Percentiles rank a stretch among this genome's conserved stretches.
Conservation (phyloP, 352 stramenopile species). For the Globisporangium paroecandrum region DNA sequence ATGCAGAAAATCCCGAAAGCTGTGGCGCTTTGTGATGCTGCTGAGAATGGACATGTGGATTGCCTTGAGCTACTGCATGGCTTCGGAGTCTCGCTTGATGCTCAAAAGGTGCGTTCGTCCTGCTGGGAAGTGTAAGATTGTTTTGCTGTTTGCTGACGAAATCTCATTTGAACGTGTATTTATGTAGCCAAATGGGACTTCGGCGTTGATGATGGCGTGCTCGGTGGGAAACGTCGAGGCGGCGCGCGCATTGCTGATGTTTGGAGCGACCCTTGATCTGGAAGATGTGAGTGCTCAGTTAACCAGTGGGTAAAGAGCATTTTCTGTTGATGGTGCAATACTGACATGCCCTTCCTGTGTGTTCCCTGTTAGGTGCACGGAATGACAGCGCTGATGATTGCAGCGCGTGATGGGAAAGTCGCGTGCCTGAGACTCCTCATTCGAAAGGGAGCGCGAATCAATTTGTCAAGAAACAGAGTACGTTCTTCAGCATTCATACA, state of each 20-base stretch:
- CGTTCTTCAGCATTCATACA: constrained; percentile 10
- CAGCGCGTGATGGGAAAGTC: constrained; percentile 59
- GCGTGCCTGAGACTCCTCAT: constrained; percentile 69
- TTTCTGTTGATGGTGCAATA: neutral
- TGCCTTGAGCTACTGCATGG: constrained; percentile 79
- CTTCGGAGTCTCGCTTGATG: constrained; percentile 76
- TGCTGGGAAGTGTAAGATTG: neutral
- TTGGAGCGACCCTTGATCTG: constrained; percentile 76
- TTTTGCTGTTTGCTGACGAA: neutral
- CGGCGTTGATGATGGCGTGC: constrained; percentile 80
- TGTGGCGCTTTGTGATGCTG: constrained; percentile 75
- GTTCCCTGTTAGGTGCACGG: constrained; percentile 56
- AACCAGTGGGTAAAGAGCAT: neutral
- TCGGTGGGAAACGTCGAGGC: constrained; percentile 86
- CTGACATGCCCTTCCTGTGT: neutral
- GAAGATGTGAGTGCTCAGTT: constrained; percentile 55
- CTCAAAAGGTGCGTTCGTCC: constrained; percentile 61
- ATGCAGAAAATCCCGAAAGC: constrained; percentile 70
- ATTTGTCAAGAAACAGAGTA: constrained; percentile 80
- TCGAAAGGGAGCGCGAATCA: constrained; percentile 78
- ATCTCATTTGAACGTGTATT: constrained; percentile 1
- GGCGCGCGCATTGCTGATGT: constrained; percentile 76
- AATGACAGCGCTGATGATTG: constrained; percentile 80
- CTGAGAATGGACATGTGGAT: constrained; percentile 79
- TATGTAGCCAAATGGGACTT: constrained; percentile 69